Conservation (phyloP, 2,329 filamentous ascomycete species). For the Xylaria sp. region DNA sequence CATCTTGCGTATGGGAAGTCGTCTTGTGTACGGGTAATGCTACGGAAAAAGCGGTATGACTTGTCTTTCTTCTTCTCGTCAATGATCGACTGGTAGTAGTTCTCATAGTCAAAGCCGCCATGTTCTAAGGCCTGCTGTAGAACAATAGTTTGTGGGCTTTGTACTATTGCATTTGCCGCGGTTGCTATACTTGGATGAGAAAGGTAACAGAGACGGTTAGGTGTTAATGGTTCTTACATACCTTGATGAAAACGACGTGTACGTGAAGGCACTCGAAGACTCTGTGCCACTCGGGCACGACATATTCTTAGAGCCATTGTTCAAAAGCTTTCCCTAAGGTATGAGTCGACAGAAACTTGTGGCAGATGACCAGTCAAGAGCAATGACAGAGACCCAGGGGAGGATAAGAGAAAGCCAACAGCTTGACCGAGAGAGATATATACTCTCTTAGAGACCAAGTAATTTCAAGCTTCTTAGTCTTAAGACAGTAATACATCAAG, state of each 20-base stretch:
- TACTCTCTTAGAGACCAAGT: not conserved
- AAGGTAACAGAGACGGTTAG: not conserved
- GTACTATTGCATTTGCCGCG: not conserved
- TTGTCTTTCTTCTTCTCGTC: not conserved
- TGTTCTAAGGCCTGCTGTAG: not conserved
- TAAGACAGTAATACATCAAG: not conserved
- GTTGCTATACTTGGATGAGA: not conserved
- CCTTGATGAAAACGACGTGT: slow-evolving; percentile 1
- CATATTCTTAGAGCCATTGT: not conserved
- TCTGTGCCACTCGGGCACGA: not conserved
- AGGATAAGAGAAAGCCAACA: not conserved
- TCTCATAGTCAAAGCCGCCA: not conserved
- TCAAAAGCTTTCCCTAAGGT: not conserved
- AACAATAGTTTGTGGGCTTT: not conserved
- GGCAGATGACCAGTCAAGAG: not conserved
- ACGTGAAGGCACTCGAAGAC: not conserved
- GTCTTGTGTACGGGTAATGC: not conserved
- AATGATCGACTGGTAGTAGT: not conserved
- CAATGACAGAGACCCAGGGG: not conserved
- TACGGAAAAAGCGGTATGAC: not conserved
- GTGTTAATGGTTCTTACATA: not conserved
- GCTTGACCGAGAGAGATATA: not conserved
- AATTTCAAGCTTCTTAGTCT: not conserved
- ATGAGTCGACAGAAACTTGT: not conserved
- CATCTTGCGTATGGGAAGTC: not conserved